Evolutionary conservation across 805 yeast species (phyloP).

Genomic region (Schwanniomyces pseudopolymorphus): DNA sequence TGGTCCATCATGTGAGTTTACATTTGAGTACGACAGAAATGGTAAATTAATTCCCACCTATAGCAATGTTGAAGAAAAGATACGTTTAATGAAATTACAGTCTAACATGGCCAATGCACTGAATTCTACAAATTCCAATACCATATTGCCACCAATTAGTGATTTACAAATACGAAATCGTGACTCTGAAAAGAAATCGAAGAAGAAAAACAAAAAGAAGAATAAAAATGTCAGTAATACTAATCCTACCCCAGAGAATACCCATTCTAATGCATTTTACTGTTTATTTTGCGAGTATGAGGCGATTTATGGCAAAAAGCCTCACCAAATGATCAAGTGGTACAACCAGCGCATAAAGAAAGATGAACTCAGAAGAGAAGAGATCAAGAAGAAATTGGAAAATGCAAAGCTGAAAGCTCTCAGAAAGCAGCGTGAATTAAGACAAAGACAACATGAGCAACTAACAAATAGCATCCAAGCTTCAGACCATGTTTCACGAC

Average conservation of each 20-base stretch:
- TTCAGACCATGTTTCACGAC: neutral
- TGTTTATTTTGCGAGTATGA: slow-evolving; percentile 57
- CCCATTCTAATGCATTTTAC: slow-evolving; percentile 9
- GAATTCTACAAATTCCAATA: neutral
- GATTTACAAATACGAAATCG: slow-evolving; percentile 6
- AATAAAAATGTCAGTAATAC: slow-evolving; percentile 14
- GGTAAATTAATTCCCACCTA: slow-evolving; percentile 43
- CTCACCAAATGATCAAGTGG: slow-evolving; percentile 51
- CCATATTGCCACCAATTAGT: slow-evolving; percentile 12
- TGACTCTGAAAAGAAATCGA: slow-evolving; percentile 4
- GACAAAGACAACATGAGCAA: slow-evolving; percentile 10
- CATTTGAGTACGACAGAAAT: slow-evolving; percentile 42
- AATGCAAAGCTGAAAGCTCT: slow-evolving; percentile 36
- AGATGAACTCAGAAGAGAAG: slow-evolving; percentile 32
- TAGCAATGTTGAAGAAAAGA: slow-evolving; percentile 37
- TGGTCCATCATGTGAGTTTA: slow-evolving; percentile 45
- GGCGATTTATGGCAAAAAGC: slow-evolving; percentile 49
- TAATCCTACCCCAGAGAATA: neutral
- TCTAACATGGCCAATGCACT: slow-evolving; percentile 5
- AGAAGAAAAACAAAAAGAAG: slow-evolving; percentile 20
- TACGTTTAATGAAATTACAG: slow-evolving; percentile 32
- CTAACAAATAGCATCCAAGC: neutral
- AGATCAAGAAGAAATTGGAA: slow-evolving; percentile 36
- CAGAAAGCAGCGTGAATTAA: slow-evolving; percentile 19
- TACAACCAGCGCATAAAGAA: slow-evolving; percentile 36